These are phyloP conservation scores for Colletotrichum ledebouriae DNA, from an alignment of 2,329 filamentous ascomycete species.

Conservation along the genomic window DNA sequence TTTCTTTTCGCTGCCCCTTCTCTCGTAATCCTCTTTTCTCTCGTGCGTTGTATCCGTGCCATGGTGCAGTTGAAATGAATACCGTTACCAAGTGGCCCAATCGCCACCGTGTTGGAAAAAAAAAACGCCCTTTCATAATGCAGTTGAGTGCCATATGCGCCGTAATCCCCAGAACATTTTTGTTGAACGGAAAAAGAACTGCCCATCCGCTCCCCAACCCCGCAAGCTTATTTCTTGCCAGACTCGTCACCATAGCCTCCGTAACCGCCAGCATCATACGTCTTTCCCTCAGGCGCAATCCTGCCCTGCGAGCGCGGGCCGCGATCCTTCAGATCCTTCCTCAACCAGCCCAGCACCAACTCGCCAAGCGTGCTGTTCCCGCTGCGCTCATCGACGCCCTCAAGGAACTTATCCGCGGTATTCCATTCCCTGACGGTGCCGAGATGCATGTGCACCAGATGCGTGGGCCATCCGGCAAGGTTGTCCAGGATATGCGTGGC, in stretches of 20 bases:
- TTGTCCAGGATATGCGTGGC: slow-evolving; percentile 98
- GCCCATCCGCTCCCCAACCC: not conserved
- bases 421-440: slow-evolving; percentile 92
- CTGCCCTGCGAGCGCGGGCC: slow-evolving; percentile 77
- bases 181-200: slow-evolving; percentile 27
- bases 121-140: slow-evolving; percentile 34
- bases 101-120: slow-evolving; percentile 17
- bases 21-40: not conserved
- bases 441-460: slow-evolving; percentile 95
- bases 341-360: slow-evolving; percentile 89
- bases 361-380: slow-evolving; percentile 90
- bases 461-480: slow-evolving; percentile 92
- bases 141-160: slow-evolving; percentile 39
- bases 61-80: slow-evolving; percentile 27
- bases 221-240: slow-evolving; percentile 47
- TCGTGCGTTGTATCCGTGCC: not conserved
- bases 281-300: slow-evolving; percentile 72
- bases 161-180: slow-evolving; percentile 2
- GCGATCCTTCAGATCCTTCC: slow-evolving; percentile 81
- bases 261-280: slow-evolving; percentile 67
- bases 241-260: slow-evolving; percentile 71
- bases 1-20: not conserved
- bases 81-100: slow-evolving; percentile 8
- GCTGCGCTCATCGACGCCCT: slow-evolving; percentile 57
- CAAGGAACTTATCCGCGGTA: slow-evolving; percentile 76